Conservation (phyloP, 768 basidiomycete genomes). For the Boletus sp. region DNA sequence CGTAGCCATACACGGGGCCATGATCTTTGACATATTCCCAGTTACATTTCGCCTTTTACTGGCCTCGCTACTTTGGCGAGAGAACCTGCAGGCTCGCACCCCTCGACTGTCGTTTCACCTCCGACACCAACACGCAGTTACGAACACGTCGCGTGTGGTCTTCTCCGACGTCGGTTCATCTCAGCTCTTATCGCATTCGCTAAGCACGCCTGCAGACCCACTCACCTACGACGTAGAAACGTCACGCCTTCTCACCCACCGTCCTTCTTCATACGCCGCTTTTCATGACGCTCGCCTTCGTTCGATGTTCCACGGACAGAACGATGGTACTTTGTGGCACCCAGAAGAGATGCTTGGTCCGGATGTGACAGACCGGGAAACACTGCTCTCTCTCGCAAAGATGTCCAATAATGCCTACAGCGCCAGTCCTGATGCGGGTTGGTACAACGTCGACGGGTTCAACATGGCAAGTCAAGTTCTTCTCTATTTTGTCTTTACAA, state of each 20-base stretch:
- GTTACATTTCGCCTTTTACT: constrained; percentile 41
- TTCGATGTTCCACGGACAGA: constrained; percentile 39
- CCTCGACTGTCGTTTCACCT: constrained; percentile 53
- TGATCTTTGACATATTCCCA: constrained; percentile 34
- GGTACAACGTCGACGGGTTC: constrained; percentile 74
- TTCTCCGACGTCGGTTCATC: constrained; percentile 51
- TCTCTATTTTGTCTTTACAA: not conserved
- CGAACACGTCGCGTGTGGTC: constrained; percentile 51
- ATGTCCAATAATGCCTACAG: constrained; percentile 87
- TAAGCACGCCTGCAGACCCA: constrained; percentile 21
- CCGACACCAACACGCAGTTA: constrained; percentile 60
- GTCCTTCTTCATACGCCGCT: constrained; percentile 42
- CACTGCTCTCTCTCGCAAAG: constrained; percentile 75
- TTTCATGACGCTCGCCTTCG: constrained; percentile 35
- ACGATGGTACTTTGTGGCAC: constrained; percentile 54
- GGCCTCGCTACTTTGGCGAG: constrained; percentile 39
- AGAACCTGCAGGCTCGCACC: constrained; percentile 29
- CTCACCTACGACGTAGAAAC: constrained; percentile 44
- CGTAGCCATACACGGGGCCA: not conserved
- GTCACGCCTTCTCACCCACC: constrained; percentile 37
- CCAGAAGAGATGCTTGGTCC: constrained; percentile 63
- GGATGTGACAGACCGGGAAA: constrained; percentile 67
- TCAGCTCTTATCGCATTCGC: constrained; percentile 26
- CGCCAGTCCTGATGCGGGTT: constrained; percentile 46
- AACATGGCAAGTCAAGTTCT: constrained; percentile 44